Evolutionary conservation across 2,329 filamentous ascomycete species (phyloP).

Genomic region (Alternaria sp.): DNA sequence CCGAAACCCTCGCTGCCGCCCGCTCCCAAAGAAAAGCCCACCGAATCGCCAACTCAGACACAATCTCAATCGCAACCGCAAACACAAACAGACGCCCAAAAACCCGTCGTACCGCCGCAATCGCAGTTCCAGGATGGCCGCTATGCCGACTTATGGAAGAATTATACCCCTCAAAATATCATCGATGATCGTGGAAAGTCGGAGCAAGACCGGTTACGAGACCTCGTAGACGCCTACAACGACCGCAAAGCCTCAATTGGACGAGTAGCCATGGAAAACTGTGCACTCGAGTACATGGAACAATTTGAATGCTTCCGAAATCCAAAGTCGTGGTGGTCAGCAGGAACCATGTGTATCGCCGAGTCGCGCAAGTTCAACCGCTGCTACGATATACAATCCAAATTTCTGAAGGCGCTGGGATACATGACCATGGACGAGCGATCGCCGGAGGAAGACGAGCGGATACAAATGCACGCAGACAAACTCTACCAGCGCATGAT

Average conservation of each 20-base stretch:
- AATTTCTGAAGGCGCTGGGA: slow-evolving; percentile 89
- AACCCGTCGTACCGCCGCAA: slow-evolving; percentile 57
- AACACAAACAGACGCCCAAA: slow-evolving; percentile 27
- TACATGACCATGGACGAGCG: slow-evolving; percentile 77
- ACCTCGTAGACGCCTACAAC: slow-evolving; percentile 86
- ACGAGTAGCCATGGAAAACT: slow-evolving; percentile 89
- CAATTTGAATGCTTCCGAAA: slow-evolving; percentile 83
- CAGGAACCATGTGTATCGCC: slow-evolving; percentile 80
- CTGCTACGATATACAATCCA: slow-evolving; percentile 90
- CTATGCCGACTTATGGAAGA: slow-evolving; percentile 91
- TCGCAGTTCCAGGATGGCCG: slow-evolving; percentile 74
- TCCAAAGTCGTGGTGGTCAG: slow-evolving; percentile 70
- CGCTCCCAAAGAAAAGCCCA: slow-evolving; percentile 38
- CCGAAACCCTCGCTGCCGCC: slow-evolving; percentile 55
- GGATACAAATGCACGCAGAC: slow-evolving; percentile 93
- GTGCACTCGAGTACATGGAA: slow-evolving; percentile 83
- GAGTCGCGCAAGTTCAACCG: slow-evolving; percentile 82
- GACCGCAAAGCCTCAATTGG: slow-evolving; percentile 81
- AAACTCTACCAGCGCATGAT: slow-evolving; percentile 88
- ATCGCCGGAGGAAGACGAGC: slow-evolving; percentile 78
- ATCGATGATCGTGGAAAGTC: slow-evolving; percentile 75
- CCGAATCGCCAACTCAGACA: slow-evolving; percentile 24
- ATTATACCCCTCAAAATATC: slow-evolving; percentile 77
- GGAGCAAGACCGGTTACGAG: slow-evolving; percentile 81
- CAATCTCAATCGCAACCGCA: slow-evolving; percentile 12